These are phyloP conservation scores for Chrysochromulina parva DNA, from an alignment of 78 protist species.

Conservation along the genomic window DNA sequence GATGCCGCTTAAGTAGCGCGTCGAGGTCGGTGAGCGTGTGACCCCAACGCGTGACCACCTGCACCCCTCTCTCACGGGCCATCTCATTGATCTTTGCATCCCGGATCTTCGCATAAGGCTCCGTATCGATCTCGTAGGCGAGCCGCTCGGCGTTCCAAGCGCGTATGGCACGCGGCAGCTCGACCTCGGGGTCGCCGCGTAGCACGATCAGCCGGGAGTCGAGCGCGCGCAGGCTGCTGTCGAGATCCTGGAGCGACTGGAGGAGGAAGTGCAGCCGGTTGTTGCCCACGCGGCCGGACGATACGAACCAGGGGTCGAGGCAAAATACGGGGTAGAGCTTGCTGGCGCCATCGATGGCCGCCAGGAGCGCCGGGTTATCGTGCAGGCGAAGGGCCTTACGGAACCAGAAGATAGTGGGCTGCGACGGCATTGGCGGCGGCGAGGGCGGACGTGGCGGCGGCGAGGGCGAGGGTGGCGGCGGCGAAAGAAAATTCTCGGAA, in stretches of 20 bases:
- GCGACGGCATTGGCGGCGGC: no score
- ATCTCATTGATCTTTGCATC: background rate
- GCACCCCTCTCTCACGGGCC: background rate
- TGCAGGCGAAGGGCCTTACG: conserved; percentile 52
- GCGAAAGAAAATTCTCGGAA: no score
- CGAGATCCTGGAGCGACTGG: conserved; percentile 36
- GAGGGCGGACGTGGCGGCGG: no score
- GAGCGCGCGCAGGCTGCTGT: background rate
- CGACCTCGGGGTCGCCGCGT: conserved; percentile 14
- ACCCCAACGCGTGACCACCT: background rate
- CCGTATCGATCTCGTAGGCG: conserved; percentile 20
- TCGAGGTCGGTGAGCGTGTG: conserved; percentile 23
- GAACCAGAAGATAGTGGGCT: background rate
- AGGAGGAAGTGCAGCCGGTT: conserved; percentile 32
- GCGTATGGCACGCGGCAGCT: background rate
- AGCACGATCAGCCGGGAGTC: conserved; percentile 49
- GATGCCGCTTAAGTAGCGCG: background rate
- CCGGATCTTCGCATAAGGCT: conserved; percentile 18
- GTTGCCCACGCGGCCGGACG: conserved; percentile 13
- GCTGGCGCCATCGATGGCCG: conserved; percentile 11
- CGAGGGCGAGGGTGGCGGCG: no score
- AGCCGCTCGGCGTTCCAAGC: background rate
- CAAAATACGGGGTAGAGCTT: conserved; percentile 20
- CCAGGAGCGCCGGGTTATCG: conserved; percentile 48
- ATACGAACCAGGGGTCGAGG: conserved; percentile 23